A percentile compares a stretch with the other conserved stretches of the same genome.
These are phyloP conservation scores for Clonostachys rosea DNA, from an alignment of 2,329 filamentous ascomycete genomes.

Conservation along the genomic window DNA sequence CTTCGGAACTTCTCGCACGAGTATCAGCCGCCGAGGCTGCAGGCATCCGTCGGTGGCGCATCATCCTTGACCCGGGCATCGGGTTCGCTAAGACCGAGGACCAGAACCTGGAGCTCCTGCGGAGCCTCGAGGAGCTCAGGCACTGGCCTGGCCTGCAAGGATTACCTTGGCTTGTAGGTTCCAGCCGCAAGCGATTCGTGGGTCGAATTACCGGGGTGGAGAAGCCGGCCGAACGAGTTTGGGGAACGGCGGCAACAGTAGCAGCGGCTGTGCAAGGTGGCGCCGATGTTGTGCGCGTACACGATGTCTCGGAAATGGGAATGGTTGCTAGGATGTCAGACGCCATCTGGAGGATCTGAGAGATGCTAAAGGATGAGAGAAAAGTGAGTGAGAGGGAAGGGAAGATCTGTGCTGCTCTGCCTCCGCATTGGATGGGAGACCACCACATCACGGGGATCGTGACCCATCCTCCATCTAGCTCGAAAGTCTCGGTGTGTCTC, in stretches of 20 bases:
- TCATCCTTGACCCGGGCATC: constrained; percentile 88
- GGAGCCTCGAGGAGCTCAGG: constrained; percentile 60
- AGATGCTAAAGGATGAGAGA: neutral
- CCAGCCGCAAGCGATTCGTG: constrained; percentile 86
- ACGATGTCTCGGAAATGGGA: constrained; percentile 84
- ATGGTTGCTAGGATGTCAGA: constrained; percentile 84
- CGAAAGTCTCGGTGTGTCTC: too few relatives aligned
- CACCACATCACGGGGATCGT: too few relatives aligned
- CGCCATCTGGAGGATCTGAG: constrained; percentile 71
- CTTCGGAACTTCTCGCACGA: constrained; percentile 62
- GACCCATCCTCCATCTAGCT: too few relatives aligned
- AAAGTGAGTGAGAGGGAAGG: too few relatives aligned
- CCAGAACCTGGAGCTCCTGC: constrained; percentile 79
- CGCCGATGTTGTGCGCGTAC: constrained; percentile 87
- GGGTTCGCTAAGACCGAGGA: constrained; percentile 83
- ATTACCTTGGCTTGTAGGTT: constrained; percentile 84
- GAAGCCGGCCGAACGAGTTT: constrained; percentile 65
- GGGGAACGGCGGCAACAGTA: constrained; percentile 86
- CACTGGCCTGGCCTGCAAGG: constrained; percentile 59
- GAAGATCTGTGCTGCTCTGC: too few relatives aligned
- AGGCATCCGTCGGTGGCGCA: constrained; percentile 87
- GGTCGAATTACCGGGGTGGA: constrained; percentile 74
- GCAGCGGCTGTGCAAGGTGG: constrained; percentile 81
- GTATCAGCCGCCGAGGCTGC: constrained; percentile 72
- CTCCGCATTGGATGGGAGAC: too few relatives aligned